Evolutionary conservation across 2,329 filamentous ascomycete genomes (phyloP), one percentile per base, ranked within the genome.

Genomic region (Hypocreales sp.): DNA sequence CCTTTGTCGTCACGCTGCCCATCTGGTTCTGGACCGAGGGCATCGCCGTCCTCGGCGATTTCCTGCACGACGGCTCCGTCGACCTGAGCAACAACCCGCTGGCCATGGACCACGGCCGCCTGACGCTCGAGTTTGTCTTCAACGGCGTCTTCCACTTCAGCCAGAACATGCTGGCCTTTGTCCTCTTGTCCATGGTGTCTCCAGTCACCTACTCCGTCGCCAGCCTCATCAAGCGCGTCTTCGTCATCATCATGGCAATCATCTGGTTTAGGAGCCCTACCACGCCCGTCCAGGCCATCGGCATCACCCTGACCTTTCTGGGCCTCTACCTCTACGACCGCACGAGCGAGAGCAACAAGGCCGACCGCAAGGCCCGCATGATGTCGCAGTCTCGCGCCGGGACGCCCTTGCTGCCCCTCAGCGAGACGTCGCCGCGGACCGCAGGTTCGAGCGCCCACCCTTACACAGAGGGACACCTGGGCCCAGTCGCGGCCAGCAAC

Each of bases 161-260:
- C 11, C 90, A 98, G 46, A 94, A 92, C 46, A 92, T 98, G 28
- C 67, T 98, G 29, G 90, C 90, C 0, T 98, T 98, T 47, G 64
- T 93, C 14, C 64, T 98, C 5, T 62, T 98, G 6, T 93, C 84
- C 29, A 79, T 93, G 60, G 79, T 95, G 9, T 92, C 84, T 0
- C 90, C 90, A 0, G 90, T 98, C 20, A 95, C 90, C 0, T 98
- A 98, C 58, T 93, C 83, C 0, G 87, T 98, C 20, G 90, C 90
- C 20, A 92, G 80, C 31, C 62, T 98, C 35, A 90, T 98, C 54
- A 98, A 98, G 58, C 79, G 90, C 26, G 90, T 98, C 9, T 94
- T 93, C 46, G 87, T 98, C 44, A 93, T 98, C 41, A 71, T 90
- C 32, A 79, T 93, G 40, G 84, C 90, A 6, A 87, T 98, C 35